Evolutionary conservation across 306 rosid genomes (phyloP), one percentile per base, ranked within the genome.

Genomic region (Albizia julibrissin): DNA sequence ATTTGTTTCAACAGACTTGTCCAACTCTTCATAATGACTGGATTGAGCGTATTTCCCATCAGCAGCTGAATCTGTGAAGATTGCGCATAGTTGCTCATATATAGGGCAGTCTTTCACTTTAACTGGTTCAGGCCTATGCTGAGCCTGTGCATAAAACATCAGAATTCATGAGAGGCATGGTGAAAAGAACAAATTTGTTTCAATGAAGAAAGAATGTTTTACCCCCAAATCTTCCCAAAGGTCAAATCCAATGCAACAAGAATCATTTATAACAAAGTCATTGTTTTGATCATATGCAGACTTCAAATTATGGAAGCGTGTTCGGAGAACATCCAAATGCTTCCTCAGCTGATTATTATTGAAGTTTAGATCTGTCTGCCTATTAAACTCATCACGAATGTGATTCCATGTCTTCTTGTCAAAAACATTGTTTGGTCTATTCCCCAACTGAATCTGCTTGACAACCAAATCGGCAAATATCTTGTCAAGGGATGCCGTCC

Each of bases 321-420:
- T 90, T 69, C 98, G 90, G 78, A 94, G 87, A 86, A 94, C 97
- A 85, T 92, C 97, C 78, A 94, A 84, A 86, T 94, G 97, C 90
- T 94, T 94, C 91, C 98, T 87, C 90, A 94, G 74, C 78, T 94
- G 98, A 81, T 94, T 94, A 74, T 92, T 94, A 69, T 92, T 94
- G 93, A 94, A 94, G 82, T 85, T 92, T 80, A 94, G 95, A 68
- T 92, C 91, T 3, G 98, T 92, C 84, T 88, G 85, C 87, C 79
- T 84, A 34, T 94, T 94, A 68, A 91, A 91, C 80, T 94, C 97
- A 59, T 91, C 95, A 10, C 98, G 94, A 76, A 92, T 92, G 81
- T 72, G 85, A 80, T 88, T 94, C 95, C 98, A 91, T 3, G 98
- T 91, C 79, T 94, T 94, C 88, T 94, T 92, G 87, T 92, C 98